Percentiles rank a stretch among this genome's conserved stretches.
Evolutionary conservation across 2,329 filamentous ascomycete genomes (phyloP).

Genomic region (Colletotrichum destructivum): DNA sequence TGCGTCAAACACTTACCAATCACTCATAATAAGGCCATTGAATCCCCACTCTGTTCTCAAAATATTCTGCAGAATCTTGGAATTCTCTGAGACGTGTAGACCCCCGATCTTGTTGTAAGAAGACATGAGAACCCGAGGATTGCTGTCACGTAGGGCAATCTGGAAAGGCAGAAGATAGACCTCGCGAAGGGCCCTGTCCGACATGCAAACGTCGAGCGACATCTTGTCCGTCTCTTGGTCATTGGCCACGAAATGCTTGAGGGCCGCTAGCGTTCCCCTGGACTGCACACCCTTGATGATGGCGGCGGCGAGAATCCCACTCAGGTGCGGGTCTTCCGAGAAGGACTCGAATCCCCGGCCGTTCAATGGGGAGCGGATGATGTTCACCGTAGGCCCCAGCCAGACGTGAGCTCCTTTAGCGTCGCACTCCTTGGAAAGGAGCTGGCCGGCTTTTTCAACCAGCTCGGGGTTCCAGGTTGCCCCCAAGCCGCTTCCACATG

Average conservation of each 20-base stretch:
- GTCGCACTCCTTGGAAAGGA: constrained; percentile 67
- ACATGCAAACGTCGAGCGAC: constrained; percentile 68
- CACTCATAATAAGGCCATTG: constrained; percentile 71
- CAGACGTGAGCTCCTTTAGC: constrained; percentile 71
- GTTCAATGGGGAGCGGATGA: constrained; percentile 72
- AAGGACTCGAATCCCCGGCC: constrained; percentile 74
- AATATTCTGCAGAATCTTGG: constrained; percentile 64
- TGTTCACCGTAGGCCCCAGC: constrained; percentile 75
- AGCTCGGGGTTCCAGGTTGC: constrained; percentile 71
- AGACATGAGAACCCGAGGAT: constrained; percentile 71
- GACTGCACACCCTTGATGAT: constrained; percentile 70
- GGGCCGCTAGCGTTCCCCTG: constrained; percentile 68
- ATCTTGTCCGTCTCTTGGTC: constrained; percentile 74
- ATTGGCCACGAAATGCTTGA: constrained; percentile 75
- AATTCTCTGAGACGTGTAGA: constrained; percentile 68
- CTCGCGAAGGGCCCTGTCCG: constrained; percentile 70
- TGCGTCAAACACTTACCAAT: constrained; percentile 52
- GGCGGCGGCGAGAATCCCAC: constrained; percentile 67
- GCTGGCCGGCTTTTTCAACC: constrained; percentile 64
- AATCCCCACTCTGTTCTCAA: constrained; percentile 71
- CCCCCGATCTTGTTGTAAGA: constrained; percentile 73
- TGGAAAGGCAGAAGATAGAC: constrained; percentile 73
- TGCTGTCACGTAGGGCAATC: constrained; percentile 66
- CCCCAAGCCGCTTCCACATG: constrained; percentile 70
- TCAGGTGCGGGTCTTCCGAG: constrained; percentile 70